Base-by-base conservation (phyloP, 257 asterid genomes). In the Solanum neorickii region DNA sequence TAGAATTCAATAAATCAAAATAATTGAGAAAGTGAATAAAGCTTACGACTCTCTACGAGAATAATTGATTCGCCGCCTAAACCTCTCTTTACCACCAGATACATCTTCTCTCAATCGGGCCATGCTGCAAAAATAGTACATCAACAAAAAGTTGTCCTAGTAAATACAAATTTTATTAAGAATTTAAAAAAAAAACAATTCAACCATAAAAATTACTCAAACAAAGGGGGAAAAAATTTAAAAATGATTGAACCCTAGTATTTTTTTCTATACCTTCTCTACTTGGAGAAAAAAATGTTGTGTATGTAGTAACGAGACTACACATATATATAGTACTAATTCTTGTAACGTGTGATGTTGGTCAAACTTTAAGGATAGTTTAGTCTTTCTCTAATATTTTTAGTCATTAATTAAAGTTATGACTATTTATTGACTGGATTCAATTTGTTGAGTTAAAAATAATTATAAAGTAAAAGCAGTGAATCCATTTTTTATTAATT, bases 1-100 rank as follows among this genome's bases (percentile, higher is more conserved):
- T 14, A 2, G 20, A 47, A 52, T 18, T 52, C 23, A 52, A 77
- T 20, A 35, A 70, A 88, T 86, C 73, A 82, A 88, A 83, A 82
- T n/a, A 21, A 35, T 13, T 69, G 13, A 52, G 49, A 88, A n/a
- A 37, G 83, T 18, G 70, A 27, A 83, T 27, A 60, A 52, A 87
- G 89, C 96, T 93, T 94, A 97, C 99, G 97, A 89, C 91, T 95
- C 97, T 83, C 91, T 95, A 18, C 94, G 95, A 86, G 95, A 91
- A 85, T 96, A 90, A 74, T 90, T 94, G 85, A 88, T 90, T 86
- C 95, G 98, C 87, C 96, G 94, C 93, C 94, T 94, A 87, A 94
- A 92, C 88, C 93, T 96, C 87, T 94, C 94, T 91, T 89, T 94
- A 76, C 86, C 87, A 86, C 87, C 87, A 87, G 85, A 91, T 87